Base-by-base conservation (phyloP, 2,329 filamentous ascomycete species). In the Ramichloridium luteum region DNA sequence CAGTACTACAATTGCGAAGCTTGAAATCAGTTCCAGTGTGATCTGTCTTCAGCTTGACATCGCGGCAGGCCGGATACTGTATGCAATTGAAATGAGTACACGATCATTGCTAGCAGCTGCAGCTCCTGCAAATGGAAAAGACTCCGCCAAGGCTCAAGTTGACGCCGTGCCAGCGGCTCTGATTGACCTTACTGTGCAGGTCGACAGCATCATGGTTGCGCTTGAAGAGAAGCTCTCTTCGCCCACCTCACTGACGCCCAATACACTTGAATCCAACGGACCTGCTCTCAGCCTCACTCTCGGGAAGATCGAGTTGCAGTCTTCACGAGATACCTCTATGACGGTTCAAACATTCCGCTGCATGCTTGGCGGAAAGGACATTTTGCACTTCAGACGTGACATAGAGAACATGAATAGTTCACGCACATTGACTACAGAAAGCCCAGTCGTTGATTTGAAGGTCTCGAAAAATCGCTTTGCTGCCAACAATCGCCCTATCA, bases 31-130 rank as follows among this genome's bases (percentile, higher is more conserved):
- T n/a, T n/a, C n/a, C n/a, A n/a, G n/a, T n/a, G n/a, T n/a, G n/a
- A n/a, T n/a, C n/a, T n/a, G n/a, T n/a, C n/a, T n/a, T n/a, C 38
- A 46, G 16, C 13, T 42, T 15, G 47, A 51, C 30, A 9, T 46
- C 10, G 23, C 42, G 12, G 42, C 38, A 8, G 36, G 35, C n/a
- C 35, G 42, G 11, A 17, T 48, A 6, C 32, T 47, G 4, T 39
- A 47, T 26, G 27, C 27, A 12, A n/a, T n/a, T n/a, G n/a, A n/a
- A n/a, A n/a, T n/a, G n/a, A n/a, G n/a, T n/a, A n/a, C n/a, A n/a
- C n/a, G n/a, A n/a, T n/a, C n/a, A n/a, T n/a, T n/a, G n/a, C n/a
- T n/a, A n/a, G n/a, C n/a, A n/a, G n/a, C n/a, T n/a, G n/a, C n/a
- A n/a, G n/a, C n/a, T n/a, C n/a, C n/a, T n/a, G n/a, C n/a, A n/a